Base-by-base conservation (phyloP, 208 protist genomes). In the Acanthamoeba rhysodes region DNA sequence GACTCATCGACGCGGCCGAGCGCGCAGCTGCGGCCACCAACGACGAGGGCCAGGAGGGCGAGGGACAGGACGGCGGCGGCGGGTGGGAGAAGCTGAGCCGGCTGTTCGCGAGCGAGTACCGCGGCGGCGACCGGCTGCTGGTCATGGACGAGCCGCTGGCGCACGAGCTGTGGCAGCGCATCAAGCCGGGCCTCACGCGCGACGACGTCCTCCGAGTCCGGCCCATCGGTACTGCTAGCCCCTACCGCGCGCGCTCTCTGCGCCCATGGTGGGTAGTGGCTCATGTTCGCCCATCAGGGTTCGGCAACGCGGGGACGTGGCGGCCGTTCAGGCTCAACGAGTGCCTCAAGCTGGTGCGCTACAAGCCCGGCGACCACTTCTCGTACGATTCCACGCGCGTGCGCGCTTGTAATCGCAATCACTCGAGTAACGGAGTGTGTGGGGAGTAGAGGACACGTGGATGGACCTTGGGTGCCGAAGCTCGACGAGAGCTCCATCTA, bases 401-500 rank as follows among this genome's bases (percentile, higher is more conserved):
- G 59, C 59, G 4, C 59, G n/a, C n/a, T n/a, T n/a, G n/a, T n/a
- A n/a, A n/a, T n/a, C n/a, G n/a, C n/a, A n/a, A n/a, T n/a, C n/a
- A n/a, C n/a, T n/a, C n/a, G n/a, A n/a, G n/a, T n/a, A n/a, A n/a
- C n/a, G n/a, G n/a, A n/a, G n/a, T n/a, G n/a, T n/a, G n/a, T n/a
- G n/a, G n/a, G n/a, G n/a, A n/a, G n/a, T n/a, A n/a, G n/a, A n/a
- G n/a, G n/a, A n/a, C n/a, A n/a, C 22, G 50, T 88, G 80, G 80
- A 88, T 32, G 80, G 80, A 1, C 80, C 80, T 0, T 88, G 80
- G 80, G 80, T 88, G n/a, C 80, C 80, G 12, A 1, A 24, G 45
- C 27, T 41, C 18, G 80, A 88, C 50, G 80, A 88, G 22, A 88
- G 80, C 80, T 66, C 50, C 6, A 88, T 88, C 80, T 88, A 88